These are phyloP conservation scores for Paxillus rubicundulus DNA, from an alignment of 768 basidiomycete genomes.

Conservation along the genomic window DNA sequence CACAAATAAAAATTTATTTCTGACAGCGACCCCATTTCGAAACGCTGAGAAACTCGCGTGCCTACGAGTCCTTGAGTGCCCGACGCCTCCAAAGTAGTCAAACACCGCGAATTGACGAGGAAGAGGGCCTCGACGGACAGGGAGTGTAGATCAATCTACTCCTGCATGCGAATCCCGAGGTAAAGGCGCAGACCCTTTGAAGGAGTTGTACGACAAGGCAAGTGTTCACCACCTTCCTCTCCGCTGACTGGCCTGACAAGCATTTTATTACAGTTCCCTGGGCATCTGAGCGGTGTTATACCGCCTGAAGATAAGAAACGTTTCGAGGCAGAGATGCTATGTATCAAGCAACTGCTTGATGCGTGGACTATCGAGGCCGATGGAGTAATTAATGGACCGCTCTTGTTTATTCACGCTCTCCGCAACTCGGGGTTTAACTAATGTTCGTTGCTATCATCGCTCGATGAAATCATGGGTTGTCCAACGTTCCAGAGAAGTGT, in stretches of 20 bases:
- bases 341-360: conserved; percentile 56
- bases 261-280: conserved; percentile 58
- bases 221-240: background rate
- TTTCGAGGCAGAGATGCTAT: conserved; percentile 57
- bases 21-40: background rate
- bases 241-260: conserved; percentile 3
- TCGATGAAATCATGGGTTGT: conserved; percentile 78
- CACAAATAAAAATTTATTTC: too few relatives aligned
- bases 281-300: conserved; percentile 59
- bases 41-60: too few relatives aligned
- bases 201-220: conserved; percentile 53
- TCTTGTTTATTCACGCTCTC: background rate
- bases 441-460: conserved; percentile 46
- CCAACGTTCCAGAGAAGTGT: conserved; percentile 37
- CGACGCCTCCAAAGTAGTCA: too few relatives aligned
- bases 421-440: background rate
- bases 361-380: conserved; percentile 47
- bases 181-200: too few relatives aligned
- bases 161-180: too few relatives aligned
- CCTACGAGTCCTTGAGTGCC: too few relatives aligned
- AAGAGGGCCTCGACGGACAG: conserved; percentile 43
- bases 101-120: conserved; percentile 29
- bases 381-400: background rate
- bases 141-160: background rate
- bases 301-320: conserved; percentile 57